Base-by-base conservation (phyloP, 2,329 filamentous ascomycete species). In the Pseudogymnoascus sp. region DNA sequence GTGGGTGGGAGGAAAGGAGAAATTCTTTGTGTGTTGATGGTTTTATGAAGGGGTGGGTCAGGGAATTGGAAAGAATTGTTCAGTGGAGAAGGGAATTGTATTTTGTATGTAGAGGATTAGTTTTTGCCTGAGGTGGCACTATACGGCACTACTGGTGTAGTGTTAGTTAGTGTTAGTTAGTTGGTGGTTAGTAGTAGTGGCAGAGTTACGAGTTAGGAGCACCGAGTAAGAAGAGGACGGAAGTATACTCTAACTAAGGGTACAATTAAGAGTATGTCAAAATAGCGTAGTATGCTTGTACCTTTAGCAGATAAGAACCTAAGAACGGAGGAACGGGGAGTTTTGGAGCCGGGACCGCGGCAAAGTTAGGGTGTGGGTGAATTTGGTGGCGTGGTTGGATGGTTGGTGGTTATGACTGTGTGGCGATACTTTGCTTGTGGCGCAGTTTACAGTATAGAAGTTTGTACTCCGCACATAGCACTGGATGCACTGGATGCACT, bases 101-200 rank as follows among this genome's bases (percentile, higher is more conserved):
- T 56, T 56, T 35, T 56, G 50, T 56, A 56, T 33, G 50, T 56
- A 56, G 50, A 50, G 10, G 10, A 22, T 35, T 56, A 56, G 50
- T 56, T 56, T 56, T 56, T 56, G 50, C 50, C 50, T 35, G 50
- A 56, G 50, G 50, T 56, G 50, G 50, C 50, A 56, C 50, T 46
- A 46, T 56, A 35, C 11, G 50, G 28, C 50, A 11, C 50, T 56
- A 56, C 50, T 56, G 50, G 11, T 19, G 19, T 19, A 19, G 19
- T 19, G 19, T 19, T 2, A 33, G n/a, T 31, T 56, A 19, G n/a
- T 53, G 26, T 33, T 16, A 12, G 40, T 41, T 56, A 33, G 50
- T 33, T 33, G 26, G 41, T 46, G 41, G 41, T 14, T 10, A 6
- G 50, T 50, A 10, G 50, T 56, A n/a, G 14, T 38, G 35, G 35